Percentiles rank a stretch among this genome's conserved stretches.
These are phyloP conservation scores for Hymenoscyphus repandus DNA, from an alignment of 2,329 filamentous ascomycete species.

Conservation along the genomic window DNA sequence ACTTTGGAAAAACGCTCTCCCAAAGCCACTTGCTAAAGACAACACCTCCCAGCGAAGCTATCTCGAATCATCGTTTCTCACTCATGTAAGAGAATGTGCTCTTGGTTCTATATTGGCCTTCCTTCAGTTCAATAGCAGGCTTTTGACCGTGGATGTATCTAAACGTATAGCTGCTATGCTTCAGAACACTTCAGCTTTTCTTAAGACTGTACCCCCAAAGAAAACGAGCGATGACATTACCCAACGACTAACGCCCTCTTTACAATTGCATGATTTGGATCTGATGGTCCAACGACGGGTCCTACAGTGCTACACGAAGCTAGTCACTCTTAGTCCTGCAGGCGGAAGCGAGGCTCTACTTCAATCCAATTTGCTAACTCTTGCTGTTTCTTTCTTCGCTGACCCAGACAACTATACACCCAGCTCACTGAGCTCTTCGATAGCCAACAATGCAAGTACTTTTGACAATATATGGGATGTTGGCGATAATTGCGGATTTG, in stretches of 20 bases:
- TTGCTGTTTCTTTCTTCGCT: constrained; percentile 87
- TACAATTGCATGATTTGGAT: constrained; percentile 86
- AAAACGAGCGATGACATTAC: constrained; percentile 83
- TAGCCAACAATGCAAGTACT: constrained; percentile 80
- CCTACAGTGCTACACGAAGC: constrained; percentile 87
- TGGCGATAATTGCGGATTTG: constrained; percentile 90
- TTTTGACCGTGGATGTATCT: constrained; percentile 89
- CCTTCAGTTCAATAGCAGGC: constrained; percentile 83
- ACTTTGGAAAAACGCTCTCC: constrained; percentile 94
- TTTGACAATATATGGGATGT: constrained; percentile 97
- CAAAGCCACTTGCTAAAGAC: constrained; percentile 89
- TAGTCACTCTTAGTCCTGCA: constrained; percentile 81
- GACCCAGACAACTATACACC: constrained; percentile 85
- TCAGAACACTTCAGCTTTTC: constrained; percentile 85
- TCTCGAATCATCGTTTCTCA: constrained; percentile 85
- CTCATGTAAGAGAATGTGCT: constrained; percentile 92
- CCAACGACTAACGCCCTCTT: constrained; percentile 74
- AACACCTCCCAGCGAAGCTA: constrained; percentile 79
- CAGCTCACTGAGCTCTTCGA: constrained; percentile 81
- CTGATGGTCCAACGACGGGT: constrained; percentile 91
- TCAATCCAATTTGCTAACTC: constrained; percentile 84
- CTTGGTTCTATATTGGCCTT: constrained; percentile 88
- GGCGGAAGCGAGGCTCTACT: constrained; percentile 80
- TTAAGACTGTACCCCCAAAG: constrained; percentile 77
- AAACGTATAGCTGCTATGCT: constrained; percentile 91